Percentiles rank a stretch among this genome's conserved stretches.
phyloP scores from a whole-genome alignment of 2,329 filamentous ascomycete genomes.

The Penicillium janthinellum region DNA sequence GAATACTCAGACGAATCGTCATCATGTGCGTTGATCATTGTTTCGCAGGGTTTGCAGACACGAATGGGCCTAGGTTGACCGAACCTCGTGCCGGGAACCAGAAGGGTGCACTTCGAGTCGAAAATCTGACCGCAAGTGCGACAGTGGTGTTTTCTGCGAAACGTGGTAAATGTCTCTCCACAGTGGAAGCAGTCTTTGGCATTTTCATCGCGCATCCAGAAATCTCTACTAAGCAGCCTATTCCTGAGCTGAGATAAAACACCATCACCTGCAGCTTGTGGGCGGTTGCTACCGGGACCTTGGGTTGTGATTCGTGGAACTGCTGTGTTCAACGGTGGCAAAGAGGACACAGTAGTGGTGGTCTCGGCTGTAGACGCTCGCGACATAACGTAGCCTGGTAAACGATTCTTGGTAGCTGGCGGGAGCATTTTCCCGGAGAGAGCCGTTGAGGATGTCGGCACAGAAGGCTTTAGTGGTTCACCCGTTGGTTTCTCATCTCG shows the following conservation, averaged over 20 bases:
- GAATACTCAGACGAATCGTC: constrained; percentile 92
- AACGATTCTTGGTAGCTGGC: constrained; percentile 48
- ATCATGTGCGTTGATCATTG: constrained; percentile 85
- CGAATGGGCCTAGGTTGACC: constrained; percentile 81
- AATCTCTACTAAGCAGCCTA: constrained; percentile 89
- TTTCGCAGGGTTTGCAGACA: constrained; percentile 90
- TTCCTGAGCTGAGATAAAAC: constrained; percentile 69
- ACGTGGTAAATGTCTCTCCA: constrained; percentile 86
- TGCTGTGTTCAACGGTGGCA: constrained; percentile 35
- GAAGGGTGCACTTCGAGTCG: constrained; percentile 90
- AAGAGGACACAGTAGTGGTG: constrained; percentile 47
- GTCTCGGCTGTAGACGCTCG: constrained; percentile 47
- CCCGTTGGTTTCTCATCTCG: constrained; percentile 32
- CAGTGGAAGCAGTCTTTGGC: constrained; percentile 97
- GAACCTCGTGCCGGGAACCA: constrained; percentile 85
- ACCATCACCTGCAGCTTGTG: constrained; percentile 26
- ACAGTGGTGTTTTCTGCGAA: constrained; percentile 95
- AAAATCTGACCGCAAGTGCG: constrained; percentile 97
- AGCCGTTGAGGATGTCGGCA: constrained; percentile 24
- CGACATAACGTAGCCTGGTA: constrained; percentile 48
- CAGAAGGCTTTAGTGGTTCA: constrained; percentile 31
- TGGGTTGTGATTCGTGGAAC: constrained; percentile 25
- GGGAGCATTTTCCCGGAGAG: constrained; percentile 38
- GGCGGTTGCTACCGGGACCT: constrained; percentile 23
- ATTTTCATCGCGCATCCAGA: constrained; percentile 99